phyloP scores from a whole-genome alignment of 129 eudicot species.

The Flaveria linearis region DNA sequence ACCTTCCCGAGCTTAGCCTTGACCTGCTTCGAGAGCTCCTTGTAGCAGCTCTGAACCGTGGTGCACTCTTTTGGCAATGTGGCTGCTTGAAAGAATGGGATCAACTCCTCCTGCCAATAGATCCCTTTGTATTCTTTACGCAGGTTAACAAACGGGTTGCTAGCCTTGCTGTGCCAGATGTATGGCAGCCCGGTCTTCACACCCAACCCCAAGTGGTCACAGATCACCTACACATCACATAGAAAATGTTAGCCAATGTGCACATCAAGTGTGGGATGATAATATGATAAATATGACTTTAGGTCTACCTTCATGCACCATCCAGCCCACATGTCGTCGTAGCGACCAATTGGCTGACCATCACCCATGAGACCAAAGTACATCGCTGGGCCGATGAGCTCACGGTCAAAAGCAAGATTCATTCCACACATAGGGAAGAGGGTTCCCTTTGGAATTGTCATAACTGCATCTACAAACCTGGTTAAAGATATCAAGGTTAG shows the following conservation, averaged over 20 bases:
- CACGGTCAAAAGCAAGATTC: slow-evolving; percentile 72
- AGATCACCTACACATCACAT: slow-evolving; percentile 47
- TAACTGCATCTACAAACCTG: slow-evolving; percentile 69
- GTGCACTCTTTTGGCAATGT: slow-evolving; percentile 62
- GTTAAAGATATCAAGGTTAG: slow-evolving; percentile 6
- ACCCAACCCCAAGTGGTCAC: slow-evolving; percentile 67
- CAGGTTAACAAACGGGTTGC: slow-evolving; percentile 73
- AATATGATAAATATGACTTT: neutral
- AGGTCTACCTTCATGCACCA: slow-evolving; percentile 69
- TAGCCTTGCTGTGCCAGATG: slow-evolving; percentile 85
- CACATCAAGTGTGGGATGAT: neutral
- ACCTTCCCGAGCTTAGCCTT: slow-evolving; percentile 61
- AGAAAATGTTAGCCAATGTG: slow-evolving; percentile 3
- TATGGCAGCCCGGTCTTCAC: slow-evolving; percentile 66
- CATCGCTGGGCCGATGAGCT: slow-evolving; percentile 80
- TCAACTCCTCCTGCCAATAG: slow-evolving; percentile 74
- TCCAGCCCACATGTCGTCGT: slow-evolving; percentile 85
- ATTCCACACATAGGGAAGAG: slow-evolving; percentile 84
- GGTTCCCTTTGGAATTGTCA: slow-evolving; percentile 80
- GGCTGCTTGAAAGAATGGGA: slow-evolving; percentile 63
- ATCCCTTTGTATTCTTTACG: slow-evolving; percentile 75
- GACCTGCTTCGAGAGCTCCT: slow-evolving; percentile 64
- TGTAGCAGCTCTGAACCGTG: slow-evolving; percentile 68
- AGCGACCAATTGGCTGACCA: slow-evolving; percentile 73
- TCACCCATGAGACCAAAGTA: slow-evolving; percentile 87